phyloP scores from a whole-genome alignment of 1,284 basidiomycete genomes.

The Anthracocystis setariae region DNA sequence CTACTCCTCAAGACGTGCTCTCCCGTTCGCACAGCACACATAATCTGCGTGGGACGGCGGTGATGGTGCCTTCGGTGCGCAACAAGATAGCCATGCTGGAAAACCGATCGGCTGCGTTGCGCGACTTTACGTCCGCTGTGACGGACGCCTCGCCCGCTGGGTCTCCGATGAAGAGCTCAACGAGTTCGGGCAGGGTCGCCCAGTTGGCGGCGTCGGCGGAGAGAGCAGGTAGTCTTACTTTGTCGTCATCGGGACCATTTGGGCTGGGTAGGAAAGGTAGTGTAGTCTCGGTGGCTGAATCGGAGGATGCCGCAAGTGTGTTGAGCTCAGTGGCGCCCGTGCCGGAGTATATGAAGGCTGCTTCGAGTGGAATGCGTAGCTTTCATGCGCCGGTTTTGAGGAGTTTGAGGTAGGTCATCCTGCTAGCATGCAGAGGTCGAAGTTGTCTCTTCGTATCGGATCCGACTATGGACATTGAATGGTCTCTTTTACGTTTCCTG shows the following conservation, averaged over 20 bases:
- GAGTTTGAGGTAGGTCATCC: constrained; percentile 7
- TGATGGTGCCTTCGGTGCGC: constrained; percentile 59
- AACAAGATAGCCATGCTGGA: constrained; percentile 64
- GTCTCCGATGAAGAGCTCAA: constrained; percentile 3
- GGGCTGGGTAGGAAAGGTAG: constrained; percentile 38
- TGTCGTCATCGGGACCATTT: neutral
- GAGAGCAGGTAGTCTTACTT: constrained; percentile 9
- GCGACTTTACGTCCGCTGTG: constrained; percentile 37
- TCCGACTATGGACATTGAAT: too few relatives aligned
- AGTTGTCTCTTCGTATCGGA: too few relatives aligned
- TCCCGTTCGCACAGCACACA: constrained; percentile 45
- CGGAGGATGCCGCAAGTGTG: constrained; percentile 26
- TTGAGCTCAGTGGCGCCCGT: constrained; percentile 24
- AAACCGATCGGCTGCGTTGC: constrained; percentile 34
- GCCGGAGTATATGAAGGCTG: constrained; percentile 47
- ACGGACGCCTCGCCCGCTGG: constrained; percentile 6
- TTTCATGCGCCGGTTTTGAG: constrained; percentile 54
- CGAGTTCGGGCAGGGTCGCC: constrained; percentile 14
- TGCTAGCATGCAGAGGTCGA: too few relatives aligned
- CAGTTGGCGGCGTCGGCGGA: constrained; percentile 17
- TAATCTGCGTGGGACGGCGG: constrained; percentile 42
- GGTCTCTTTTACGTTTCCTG: too few relatives aligned
- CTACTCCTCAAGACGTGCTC: constrained; percentile 1
- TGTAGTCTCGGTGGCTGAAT: constrained; percentile 18
- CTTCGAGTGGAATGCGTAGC: constrained; percentile 7